These are phyloP conservation scores for Cytospora chrysosperma DNA, from an alignment of 2,329 filamentous ascomycete genomes.

Conservation along the genomic window DNA sequence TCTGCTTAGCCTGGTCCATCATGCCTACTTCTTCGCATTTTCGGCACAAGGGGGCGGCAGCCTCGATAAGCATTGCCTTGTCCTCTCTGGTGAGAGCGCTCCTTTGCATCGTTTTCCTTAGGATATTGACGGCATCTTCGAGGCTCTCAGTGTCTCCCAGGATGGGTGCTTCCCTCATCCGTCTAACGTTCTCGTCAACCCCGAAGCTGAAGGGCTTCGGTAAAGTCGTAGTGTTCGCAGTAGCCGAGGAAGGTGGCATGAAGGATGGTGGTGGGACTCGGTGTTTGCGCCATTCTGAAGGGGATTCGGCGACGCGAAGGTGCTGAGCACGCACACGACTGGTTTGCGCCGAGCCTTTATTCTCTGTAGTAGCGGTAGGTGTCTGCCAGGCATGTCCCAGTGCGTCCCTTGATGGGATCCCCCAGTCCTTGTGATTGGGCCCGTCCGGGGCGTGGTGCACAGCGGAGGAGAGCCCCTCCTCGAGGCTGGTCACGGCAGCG, in stretches of 20 bases:
- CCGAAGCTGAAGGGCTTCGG: background rate
- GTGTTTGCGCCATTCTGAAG: background rate
- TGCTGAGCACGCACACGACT: background rate
- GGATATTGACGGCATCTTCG: background rate
- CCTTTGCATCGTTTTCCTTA: conserved; percentile 7
- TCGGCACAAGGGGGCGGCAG: conserved; percentile 33
- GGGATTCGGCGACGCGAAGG: background rate
- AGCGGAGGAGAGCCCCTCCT: conserved; percentile 4
- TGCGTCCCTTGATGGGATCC: background rate
- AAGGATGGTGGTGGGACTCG: background rate
- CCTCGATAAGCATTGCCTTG: conserved; percentile 25
- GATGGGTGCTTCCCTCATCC: conserved; percentile 5
- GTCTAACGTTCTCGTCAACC: conserved; percentile 8
- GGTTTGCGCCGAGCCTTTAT: background rate
- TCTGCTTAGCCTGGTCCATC: conserved; percentile 34
- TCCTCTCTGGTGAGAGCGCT: conserved; percentile 1
- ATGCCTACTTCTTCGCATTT: conserved; percentile 34
- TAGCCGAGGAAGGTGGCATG: background rate
- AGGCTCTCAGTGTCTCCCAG: conserved; percentile 3
- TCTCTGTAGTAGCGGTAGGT: background rate
- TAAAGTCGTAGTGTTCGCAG: background rate
- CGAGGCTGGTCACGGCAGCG: conserved; percentile 1
- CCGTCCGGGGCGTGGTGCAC: background rate
- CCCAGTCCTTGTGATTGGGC: background rate
- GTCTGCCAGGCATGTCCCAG: background rate